phyloP scores from a whole-genome alignment of 768 basidiomycete species.

The Tricholoma saponaceum region DNA sequence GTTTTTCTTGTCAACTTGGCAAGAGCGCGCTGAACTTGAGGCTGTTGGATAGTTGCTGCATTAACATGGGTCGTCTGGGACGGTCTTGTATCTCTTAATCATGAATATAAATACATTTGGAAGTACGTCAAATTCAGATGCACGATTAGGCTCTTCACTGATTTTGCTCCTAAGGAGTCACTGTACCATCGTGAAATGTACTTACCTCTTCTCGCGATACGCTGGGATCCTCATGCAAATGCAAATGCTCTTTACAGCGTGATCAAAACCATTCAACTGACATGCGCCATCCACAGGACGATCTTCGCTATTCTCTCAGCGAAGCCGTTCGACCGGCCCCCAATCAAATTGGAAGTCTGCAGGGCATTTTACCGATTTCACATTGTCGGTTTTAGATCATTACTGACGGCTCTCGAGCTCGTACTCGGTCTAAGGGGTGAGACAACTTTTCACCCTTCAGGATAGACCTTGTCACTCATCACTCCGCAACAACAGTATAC shows the following conservation, averaged over 20 bases:
- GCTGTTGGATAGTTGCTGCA: conserved; percentile 5
- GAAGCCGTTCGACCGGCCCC: neutral
- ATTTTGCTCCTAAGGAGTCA: neutral
- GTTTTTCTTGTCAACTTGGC: neutral
- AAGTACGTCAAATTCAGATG: conserved; percentile 1
- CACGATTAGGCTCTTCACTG: neutral
- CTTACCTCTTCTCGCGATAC: conserved; percentile 12
- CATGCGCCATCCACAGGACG: neutral
- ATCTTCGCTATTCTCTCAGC: neutral
- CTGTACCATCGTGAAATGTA: conserved; percentile 5
- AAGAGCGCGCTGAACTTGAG: neutral
- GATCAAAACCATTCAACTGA: neutral
- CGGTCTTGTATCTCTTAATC: conserved; percentile 1
- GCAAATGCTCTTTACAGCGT: neutral
- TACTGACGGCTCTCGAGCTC: conserved; percentile 9
- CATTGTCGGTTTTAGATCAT: neutral
- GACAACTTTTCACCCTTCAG: neutral
- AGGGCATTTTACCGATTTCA: conserved; percentile 5
- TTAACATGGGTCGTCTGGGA: conserved; percentile 9
- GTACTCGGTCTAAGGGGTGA: conserved; percentile 8
- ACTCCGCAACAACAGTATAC: conserved; percentile 4
- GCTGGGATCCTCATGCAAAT: conserved; percentile 2
- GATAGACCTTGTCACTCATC: neutral
- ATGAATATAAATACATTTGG: conserved; percentile 10
- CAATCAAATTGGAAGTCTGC: conserved; percentile 1